Base-by-base conservation (phyloP, 495 filamentous ascomycete genomes). In the Schizothecium vesticola region DNA sequence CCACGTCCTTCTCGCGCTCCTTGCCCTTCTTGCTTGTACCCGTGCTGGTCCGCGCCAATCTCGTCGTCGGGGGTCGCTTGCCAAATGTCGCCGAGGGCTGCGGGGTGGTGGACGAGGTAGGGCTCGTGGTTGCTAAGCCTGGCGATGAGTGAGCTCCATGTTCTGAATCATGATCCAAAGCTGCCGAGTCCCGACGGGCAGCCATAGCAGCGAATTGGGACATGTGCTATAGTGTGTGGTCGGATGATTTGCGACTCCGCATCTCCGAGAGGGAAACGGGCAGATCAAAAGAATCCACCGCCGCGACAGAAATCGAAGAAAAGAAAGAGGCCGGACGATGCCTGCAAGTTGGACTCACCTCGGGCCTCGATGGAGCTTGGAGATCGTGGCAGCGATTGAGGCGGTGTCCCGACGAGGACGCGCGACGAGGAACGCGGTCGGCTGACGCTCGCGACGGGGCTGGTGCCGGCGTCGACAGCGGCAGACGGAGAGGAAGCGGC, bases 21-120 rank as follows among this genome's bases (percentile, higher is more conserved):
- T 67, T 73, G 12, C 68, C 67, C 29, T 61, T 67, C 19, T 56
- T 51, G 28, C 57, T 51, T 7, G 56, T 22, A 24, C 55, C 56
- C 31, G 70, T 70, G 64, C 31, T 70, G 64, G 55, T 71, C 26
- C 70, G 72, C 43, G 74, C 69, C 3, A 66, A 59, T 33, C 67
- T 67, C 13, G 74, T 51, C 13, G 62, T 60, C 65, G 65, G 31
- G n/a, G 65, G 29, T n/a, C 57, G 33, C 24, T 43, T 59, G 16
- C 65, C 29, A 11, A 25, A 55, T 16, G 55, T 55, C n/a, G 33
- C 16, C 36, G 56, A 25, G 31, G 65, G 4, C 33, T 67, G 59
- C 26, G 58, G 33, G 22, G 59, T 43, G 11, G 43, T 31, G 9
- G 63, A 21, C 3, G 51, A n/a, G 24, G 21, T 56, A 9, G 63